Evolutionary conservation across 768 basidiomycete species (phyloP).

Genomic region (Tephrocybe rancida): DNA sequence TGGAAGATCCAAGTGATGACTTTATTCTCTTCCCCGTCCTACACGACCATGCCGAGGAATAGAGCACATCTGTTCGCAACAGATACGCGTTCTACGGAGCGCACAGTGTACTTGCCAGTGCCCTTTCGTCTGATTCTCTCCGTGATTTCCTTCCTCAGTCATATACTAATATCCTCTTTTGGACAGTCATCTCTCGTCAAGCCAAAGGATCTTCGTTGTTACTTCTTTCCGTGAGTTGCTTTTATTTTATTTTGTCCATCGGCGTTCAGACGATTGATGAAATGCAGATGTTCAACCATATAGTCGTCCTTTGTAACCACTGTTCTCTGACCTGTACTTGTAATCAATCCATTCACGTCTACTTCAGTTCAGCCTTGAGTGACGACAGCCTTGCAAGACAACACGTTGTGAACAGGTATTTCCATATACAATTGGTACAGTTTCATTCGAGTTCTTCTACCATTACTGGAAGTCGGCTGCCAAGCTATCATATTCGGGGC

Average conservation of each 20-base stretch:
- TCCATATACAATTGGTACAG: no score
- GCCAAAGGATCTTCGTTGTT: no score
- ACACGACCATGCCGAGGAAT: slow-evolving; percentile 86
- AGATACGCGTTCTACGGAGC: slow-evolving; percentile 59
- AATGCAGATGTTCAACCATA: no score
- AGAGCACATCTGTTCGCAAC: slow-evolving; percentile 82
- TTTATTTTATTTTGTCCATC: no score
- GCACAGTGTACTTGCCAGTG: slow-evolving; percentile 88
- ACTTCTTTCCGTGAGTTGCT: neutral
- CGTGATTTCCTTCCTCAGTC: neutral
- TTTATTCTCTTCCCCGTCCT: slow-evolving; percentile 91
- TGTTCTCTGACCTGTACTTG: no score
- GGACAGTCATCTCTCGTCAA: no score
- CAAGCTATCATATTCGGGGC: slow-evolving; percentile 28
- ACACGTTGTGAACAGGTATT: no score
- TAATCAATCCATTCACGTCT: no score
- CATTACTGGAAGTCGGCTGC: slow-evolving; percentile 28
- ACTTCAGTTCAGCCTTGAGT: no score
- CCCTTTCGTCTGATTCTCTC: slow-evolving; percentile 84
- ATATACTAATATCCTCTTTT: slow-evolving; percentile 60
- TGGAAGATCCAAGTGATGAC: slow-evolving; percentile 49
- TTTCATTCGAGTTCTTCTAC: neutral
- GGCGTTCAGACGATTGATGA: no score
- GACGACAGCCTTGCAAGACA: no score
- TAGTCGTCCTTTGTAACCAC: no score